Evolutionary conservation across 768 basidiomycete genomes (phyloP).

Genomic region (Lentinula sp.): DNA sequence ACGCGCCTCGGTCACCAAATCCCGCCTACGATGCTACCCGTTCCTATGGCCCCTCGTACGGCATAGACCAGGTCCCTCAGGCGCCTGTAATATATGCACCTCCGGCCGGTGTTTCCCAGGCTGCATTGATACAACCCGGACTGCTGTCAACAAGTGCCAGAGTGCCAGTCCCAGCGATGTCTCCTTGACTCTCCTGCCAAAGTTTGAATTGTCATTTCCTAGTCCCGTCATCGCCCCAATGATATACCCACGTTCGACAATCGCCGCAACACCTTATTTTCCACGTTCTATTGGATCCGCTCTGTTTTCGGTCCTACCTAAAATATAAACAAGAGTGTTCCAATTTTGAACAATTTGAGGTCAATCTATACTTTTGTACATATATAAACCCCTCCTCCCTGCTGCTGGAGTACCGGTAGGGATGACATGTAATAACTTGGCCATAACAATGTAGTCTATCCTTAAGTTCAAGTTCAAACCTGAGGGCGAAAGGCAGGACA

Average conservation of each 20-base stretch:
- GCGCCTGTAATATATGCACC: neutral
- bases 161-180: neutral
- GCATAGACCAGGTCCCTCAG: neutral
- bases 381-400: too few species aligned
- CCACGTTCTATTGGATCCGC: too few species aligned
- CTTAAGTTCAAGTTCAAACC: too few species aligned
- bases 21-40: conserved; percentile 1
- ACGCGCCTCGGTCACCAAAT: neutral
- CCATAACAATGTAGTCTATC: too few species aligned
- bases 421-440: too few species aligned
- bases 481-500: too few species aligned
- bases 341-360: too few species aligned
- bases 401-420: too few species aligned
- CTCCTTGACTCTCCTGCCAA: neutral
- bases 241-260: neutral
- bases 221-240: neutral
- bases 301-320: too few species aligned
- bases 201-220: neutral
- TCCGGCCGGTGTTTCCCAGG: neutral
- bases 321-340: too few species aligned
- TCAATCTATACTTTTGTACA: too few species aligned
- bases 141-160: neutral
- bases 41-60: neutral
- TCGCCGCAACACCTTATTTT: neutral
- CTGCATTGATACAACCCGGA: neutral